Evolutionary conservation across 2,329 filamentous ascomycete species (phyloP), one percentile per base, ranked within the genome.

Genomic region (Diplodia intermedia): DNA sequence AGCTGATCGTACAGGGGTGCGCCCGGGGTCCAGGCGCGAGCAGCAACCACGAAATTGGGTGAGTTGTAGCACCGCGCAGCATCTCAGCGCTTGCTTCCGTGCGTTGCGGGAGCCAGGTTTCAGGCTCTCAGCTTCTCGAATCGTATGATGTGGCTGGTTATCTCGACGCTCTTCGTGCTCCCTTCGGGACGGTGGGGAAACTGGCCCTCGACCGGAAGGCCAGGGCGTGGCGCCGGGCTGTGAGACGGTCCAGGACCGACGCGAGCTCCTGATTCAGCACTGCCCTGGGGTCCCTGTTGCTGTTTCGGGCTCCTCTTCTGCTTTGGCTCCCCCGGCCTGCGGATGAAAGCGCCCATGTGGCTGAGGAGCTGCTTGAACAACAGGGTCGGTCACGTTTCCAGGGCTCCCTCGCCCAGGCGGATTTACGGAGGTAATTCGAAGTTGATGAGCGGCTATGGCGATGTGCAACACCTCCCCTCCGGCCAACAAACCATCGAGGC

Each of bases 1-100:
- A 63, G 60, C 60, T 63, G 60, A 63, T 63, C 60, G 60, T 33
- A 38, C 60, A 63, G 60, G 60, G 60, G 43, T 63, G 60, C 60
- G 60, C 47, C 60, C 60, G 31, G 60, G 29, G 26, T 49, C 60
- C 47, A 38, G 47, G 60, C 43, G 43, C 60, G n/a, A 63, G 43
- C 47, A 62, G 26, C 57, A 52, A 63, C 60, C 18, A 52, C 60
- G 43, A 63, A 63, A 63, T 63, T 63, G 38, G 49, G 31, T 61
- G 31, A 8, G 1, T 49, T 23, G 55, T 60, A 62, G 29, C 60
- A 62, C 60, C 40, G 60, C 60, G 29, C n/a, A 23, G 43, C 26
- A 47, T 63, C 47, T 56, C 54, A 36, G 36, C 29, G 14, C 29
- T 26, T n/a, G 23, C 18, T 47, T 36, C 18, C 18, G 38, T 61